Evolutionary conservation across 805 yeast species (phyloP), one percentile per base, ranked within the genome.

Genomic region (Tetrapisispora pingtungensis): DNA sequence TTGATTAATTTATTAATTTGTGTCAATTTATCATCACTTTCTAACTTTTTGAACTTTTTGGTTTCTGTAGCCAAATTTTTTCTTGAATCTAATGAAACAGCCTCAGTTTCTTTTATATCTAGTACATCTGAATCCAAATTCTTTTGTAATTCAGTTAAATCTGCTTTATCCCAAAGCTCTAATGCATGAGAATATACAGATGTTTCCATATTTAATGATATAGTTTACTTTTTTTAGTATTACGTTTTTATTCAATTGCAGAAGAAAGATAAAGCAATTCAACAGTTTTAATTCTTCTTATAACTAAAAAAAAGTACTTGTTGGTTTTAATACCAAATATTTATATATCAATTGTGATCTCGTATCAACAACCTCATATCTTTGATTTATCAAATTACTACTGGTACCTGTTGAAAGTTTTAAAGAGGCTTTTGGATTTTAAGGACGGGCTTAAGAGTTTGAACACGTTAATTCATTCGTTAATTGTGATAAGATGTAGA

Each of bases 51-150:
- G 66, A 90, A 93, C 37, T 49, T 49, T 56, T 90, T 90, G n/a
- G 98, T 93, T 58, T 78, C 78, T 3, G 80, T 64, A 0, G 97
- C 95, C 41, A 90, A 67, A 30, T 75, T 77, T 61, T 85, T 86
- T 50, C 98, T 73, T 30, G 80, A 74, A 10, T 78, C 69, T 36
- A 86, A 69, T 0, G 94, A 83, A 33, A 64, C 66, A 41, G 78
- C 72, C 61, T 88, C 96, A 20, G 75, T 74, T 18, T 77, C 80
- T 57, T 83, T 81, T 35, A 90, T 75, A 52, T 78, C 80, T 34
- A 81, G 55, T 1, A 89, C 94, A 53, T 82, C 82, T 36, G 72
- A 73, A 59, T 90, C 97, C 45, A 90, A 68, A 45, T 73, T 72
- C 51, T 71, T 73, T 59, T 90, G 97, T 19, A 93, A 63, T 4